Base-by-base conservation (phyloP, 1,284 basidiomycete species). In the Moesziomyces sp. region DNA sequence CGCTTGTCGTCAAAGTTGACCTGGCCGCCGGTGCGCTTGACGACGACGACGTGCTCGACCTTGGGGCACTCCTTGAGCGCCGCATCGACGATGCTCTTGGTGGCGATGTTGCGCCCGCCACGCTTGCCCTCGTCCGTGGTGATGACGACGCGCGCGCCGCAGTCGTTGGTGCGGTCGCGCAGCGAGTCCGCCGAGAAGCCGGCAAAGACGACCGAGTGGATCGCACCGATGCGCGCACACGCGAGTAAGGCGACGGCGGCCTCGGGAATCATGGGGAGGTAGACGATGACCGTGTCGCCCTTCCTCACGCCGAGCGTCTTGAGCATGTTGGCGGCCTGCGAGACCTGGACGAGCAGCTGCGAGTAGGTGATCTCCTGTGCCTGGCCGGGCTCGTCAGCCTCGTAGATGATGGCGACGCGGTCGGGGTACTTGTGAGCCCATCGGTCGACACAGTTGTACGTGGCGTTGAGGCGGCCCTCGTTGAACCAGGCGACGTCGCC, bases 181-280 rank as follows among this genome's bases (percentile, higher is more conserved):
- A 99, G 90, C 11, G 93, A 93, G 86, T 98, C 97, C n/a, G 95
- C 91, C 10, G 92, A 94, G 88, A 99, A 99, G 16, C 97, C 96
- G 52, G 96, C 96, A 81, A 99, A 99, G 72, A 99, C 91, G 82
- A 98, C 96, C n/a, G 94, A 97, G 87, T 99, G 97, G 58, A 99
- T 88, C 26, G 97, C 96, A 55, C 96, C 97, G 80, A 99, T 93
- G 78, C 96, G 91, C 7, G 96, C 95, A 85, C 95, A 98, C 21
- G 96, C 96, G 55, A 99, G 91, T 89, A 99, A 94, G 34, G 95
- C 92, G 40, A 93, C 94, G 54, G 91, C 93, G 19, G 96, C 91
- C 80, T 98, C 85, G 59, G 85, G 85, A 28, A 86, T 84, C 84
- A 84, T 85, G 68, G 79, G 82, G 21, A 83, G 77, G 81, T 98